A percentile compares a stretch with the other conserved stretches of the same genome.
These are phyloP conservation scores for Pleurotus djamor DNA, from an alignment of 768 basidiomycete genomes.

Conservation along the genomic window DNA sequence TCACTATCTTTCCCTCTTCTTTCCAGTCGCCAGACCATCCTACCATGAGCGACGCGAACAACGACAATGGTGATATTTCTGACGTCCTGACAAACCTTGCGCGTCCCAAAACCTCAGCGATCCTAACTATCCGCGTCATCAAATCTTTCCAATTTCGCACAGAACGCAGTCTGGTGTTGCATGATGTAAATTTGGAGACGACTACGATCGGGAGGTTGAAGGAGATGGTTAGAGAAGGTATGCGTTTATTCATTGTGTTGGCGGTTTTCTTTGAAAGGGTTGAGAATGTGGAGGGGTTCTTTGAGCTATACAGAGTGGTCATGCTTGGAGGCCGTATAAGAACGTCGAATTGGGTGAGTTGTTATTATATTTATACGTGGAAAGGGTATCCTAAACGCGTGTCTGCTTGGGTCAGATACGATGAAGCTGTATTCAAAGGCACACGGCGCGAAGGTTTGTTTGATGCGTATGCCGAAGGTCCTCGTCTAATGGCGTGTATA, in stretches of 20 bases:
- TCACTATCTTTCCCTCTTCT: too few relatives aligned
- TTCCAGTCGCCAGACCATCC: too few relatives aligned
- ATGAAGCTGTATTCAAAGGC: slow-evolving; percentile 93
- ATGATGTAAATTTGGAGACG: slow-evolving; percentile 72
- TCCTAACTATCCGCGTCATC: slow-evolving; percentile 88
- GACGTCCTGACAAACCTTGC: slow-evolving; percentile 61
- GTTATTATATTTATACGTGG: slow-evolving; percentile 2
- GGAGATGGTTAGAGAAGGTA: slow-evolving; percentile 67
- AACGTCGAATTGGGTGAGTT: slow-evolving; percentile 63
- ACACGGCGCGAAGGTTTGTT: slow-evolving; percentile 85
- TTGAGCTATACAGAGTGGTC: slow-evolving; percentile 66
- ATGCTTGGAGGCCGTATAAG: slow-evolving; percentile 90
- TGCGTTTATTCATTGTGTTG: slow-evolving; percentile 7
- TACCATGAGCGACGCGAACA: too few relatives aligned
- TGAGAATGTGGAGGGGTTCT: slow-evolving; percentile 7
- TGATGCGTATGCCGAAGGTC: neutral
- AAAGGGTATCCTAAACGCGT: too few relatives aligned
- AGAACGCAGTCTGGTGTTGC: slow-evolving; percentile 83
- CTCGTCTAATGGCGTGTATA: slow-evolving; percentile 24
- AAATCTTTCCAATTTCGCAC: slow-evolving; percentile 95
- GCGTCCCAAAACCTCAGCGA: slow-evolving; percentile 71
- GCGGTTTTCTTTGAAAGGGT: slow-evolving; percentile 1
- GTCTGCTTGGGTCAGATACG: slow-evolving; percentile 57
- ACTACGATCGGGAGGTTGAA: slow-evolving; percentile 83
- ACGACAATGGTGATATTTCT: slow-evolving; percentile 26